phyloP scores from a whole-genome alignment of 208 protist genomes.

The Naegleria lovaniensis region DNA sequence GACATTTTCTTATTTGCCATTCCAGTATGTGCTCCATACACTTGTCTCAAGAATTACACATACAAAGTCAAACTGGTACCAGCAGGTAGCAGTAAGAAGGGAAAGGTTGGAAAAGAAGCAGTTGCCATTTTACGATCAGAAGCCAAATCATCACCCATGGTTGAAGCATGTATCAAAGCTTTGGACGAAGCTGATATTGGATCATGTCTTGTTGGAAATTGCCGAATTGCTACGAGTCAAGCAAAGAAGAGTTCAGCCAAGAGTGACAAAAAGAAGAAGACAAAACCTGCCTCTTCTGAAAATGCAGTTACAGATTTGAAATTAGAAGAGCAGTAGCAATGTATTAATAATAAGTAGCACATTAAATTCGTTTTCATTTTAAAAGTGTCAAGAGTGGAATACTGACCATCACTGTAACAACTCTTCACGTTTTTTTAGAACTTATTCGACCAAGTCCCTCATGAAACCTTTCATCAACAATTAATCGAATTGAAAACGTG shows the following conservation, averaged over 20 bases:
- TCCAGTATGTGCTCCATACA: slow-evolving; percentile 62
- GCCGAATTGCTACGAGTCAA: neutral
- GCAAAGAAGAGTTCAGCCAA: neutral
- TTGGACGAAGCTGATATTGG: neutral
- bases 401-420: too few species aligned
- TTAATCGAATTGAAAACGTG: too few species aligned
- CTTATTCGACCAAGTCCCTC: too few species aligned
- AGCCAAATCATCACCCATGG: neutral
- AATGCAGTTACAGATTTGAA: too few species aligned
- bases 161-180: neutral
- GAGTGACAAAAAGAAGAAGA: neutral
- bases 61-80: slow-evolving; percentile 68
- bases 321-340: too few species aligned
- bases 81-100: slow-evolving; percentile 51
- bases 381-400: too few species aligned
- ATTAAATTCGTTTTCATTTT: too few species aligned
- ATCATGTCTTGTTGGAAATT: neutral
- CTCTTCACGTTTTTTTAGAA: too few species aligned
- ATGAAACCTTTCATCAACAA: too few species aligned
- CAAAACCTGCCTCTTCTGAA: neutral
- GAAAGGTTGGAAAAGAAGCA: slow-evolving; percentile 46
- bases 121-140: slow-evolving; percentile 15
- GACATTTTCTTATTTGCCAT: slow-evolving; percentile 55
- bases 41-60: slow-evolving; percentile 58
- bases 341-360: too few species aligned